phyloP scores from a whole-genome alignment of 495 filamentous ascomycete genomes.

The Podospora appendiculata region DNA sequence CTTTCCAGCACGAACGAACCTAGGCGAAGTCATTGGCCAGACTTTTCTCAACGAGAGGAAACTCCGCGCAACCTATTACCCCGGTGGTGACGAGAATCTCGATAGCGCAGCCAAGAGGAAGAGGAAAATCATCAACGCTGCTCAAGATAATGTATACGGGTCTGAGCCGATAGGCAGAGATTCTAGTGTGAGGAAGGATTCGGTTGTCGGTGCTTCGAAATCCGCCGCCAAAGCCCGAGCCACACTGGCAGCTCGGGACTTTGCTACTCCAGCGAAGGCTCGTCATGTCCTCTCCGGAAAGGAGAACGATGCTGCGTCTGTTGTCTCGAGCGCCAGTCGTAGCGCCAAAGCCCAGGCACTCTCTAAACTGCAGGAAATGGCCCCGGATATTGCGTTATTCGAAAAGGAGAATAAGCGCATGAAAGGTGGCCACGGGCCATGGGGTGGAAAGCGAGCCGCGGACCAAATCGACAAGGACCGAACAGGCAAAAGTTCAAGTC shows the following conservation, averaged over 20 bases:
- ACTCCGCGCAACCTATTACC: slow-evolving; percentile 30
- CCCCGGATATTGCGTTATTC: slow-evolving; percentile 79
- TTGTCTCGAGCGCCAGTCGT: slow-evolving; percentile 59
- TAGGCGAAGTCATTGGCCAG: slow-evolving; percentile 87
- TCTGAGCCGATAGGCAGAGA: slow-evolving; percentile 21
- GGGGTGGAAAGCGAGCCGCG: slow-evolving; percentile 63
- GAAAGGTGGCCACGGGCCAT: slow-evolving; percentile 62
- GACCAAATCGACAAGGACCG: slow-evolving; percentile 47
- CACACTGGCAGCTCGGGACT: slow-evolving; percentile 9
- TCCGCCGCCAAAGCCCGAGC: neutral
- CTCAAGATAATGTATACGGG: slow-evolving; percentile 28
- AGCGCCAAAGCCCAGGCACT: slow-evolving; percentile 80
- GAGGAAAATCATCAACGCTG: slow-evolving; percentile 29
- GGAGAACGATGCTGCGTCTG: slow-evolving; percentile 77
- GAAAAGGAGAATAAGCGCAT: slow-evolving; percentile 86
- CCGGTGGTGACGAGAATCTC: slow-evolving; percentile 26
- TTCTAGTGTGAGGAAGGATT: slow-evolving; percentile 18
- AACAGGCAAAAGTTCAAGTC: slow-evolving; percentile 24
- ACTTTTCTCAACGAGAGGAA: slow-evolving; percentile 45
- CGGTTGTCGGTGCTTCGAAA: slow-evolving; percentile 8
- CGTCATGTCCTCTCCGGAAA: slow-evolving; percentile 49
- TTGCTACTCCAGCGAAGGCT: slow-evolving; percentile 34
- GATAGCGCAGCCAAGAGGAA: slow-evolving; percentile 28
- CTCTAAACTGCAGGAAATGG: slow-evolving; percentile 64
- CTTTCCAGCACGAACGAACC: slow-evolving; percentile 82